These are phyloP conservation scores for Neodidymelliopsis sp. DNA, from an alignment of 2,329 filamentous ascomycete species.

Conservation along the genomic window DNA sequence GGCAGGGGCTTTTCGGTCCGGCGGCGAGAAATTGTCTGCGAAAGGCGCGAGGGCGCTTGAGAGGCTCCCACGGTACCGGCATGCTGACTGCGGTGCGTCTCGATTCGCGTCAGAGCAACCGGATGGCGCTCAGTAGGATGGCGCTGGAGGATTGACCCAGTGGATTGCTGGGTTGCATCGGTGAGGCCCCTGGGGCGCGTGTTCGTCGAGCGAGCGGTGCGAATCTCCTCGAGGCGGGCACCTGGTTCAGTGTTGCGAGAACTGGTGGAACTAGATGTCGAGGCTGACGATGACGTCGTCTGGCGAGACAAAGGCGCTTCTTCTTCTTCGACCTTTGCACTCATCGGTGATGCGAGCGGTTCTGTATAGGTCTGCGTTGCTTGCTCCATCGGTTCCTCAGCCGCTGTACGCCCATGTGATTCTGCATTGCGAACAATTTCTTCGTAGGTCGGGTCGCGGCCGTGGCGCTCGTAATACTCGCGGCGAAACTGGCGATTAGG, in stretches of 20 bases:
- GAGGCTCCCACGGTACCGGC: constrained; percentile 69
- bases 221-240: constrained; percentile 39
- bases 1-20: constrained; percentile 64
- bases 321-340: constrained; percentile 25
- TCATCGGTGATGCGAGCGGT: constrained; percentile 13
- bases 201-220: constrained; percentile 32
- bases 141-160: constrained; percentile 31
- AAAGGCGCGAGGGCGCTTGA: constrained; percentile 50
- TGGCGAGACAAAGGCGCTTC: constrained; percentile 34
- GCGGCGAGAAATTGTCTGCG: constrained; percentile 50
- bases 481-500: constrained; percentile 34
- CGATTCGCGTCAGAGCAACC: constrained; percentile 74
- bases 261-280: constrained; percentile 28
- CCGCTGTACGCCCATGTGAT: constrained; percentile 15
- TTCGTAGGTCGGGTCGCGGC: constrained; percentile 26
- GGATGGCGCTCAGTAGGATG: constrained; percentile 67
- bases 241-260: constrained; percentile 21
- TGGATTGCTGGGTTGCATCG: constrained; percentile 27
- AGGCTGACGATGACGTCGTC: constrained; percentile 29
- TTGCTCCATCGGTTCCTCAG: neutral
- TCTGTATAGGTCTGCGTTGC: neutral
- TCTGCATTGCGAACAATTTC: constrained; percentile 13
- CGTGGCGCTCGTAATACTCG: constrained; percentile 33
- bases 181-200: constrained; percentile 28
- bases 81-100: constrained; percentile 76